Evolutionary conservation across 805 yeast genomes (phyloP).

Genomic region (Cyberlindnera euphorbiae): DNA sequence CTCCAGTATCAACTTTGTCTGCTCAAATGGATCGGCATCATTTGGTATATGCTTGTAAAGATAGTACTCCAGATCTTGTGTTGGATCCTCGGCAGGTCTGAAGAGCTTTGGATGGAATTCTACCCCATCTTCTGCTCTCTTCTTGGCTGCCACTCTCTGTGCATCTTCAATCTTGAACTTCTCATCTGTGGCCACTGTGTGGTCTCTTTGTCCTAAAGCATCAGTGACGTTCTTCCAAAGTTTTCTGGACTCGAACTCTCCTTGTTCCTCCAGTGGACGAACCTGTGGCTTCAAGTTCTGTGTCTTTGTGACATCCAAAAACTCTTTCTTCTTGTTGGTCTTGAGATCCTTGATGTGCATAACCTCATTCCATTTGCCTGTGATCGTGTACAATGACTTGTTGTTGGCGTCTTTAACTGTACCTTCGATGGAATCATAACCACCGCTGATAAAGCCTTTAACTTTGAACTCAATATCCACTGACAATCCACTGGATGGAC

Average conservation of each 20-base stretch:
- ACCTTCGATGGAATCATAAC: slow-evolving; percentile 88
- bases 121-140: slow-evolving; percentile 70
- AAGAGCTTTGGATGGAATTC: slow-evolving; percentile 81
- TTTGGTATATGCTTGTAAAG: slow-evolving; percentile 60
- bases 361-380: slow-evolving; percentile 92
- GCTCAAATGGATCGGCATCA: slow-evolving; percentile 45
- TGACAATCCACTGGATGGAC: slow-evolving; percentile 50
- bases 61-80: slow-evolving; percentile 52
- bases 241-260: slow-evolving; percentile 71
- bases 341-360: slow-evolving; percentile 62
- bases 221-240: slow-evolving; percentile 80
- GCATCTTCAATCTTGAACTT: slow-evolving; percentile 80
- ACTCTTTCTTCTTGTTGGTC: slow-evolving; percentile 41
- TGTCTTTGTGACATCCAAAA: slow-evolving; percentile 59
- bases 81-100: slow-evolving; percentile 38
- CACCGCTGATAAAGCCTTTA: slow-evolving; percentile 89
- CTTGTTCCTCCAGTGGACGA: slow-evolving; percentile 77
- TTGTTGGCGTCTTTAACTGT: slow-evolving; percentile 45
- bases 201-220: slow-evolving; percentile 78
- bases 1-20: slow-evolving; percentile 52
- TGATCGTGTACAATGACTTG: slow-evolving; percentile 55
- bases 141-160: slow-evolving; percentile 74
- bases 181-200: slow-evolving; percentile 79
- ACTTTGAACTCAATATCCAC: slow-evolving; percentile 92
- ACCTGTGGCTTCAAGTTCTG: slow-evolving; percentile 58